Conservation (phyloP, 345 rosid genomes). For the Pelargonium nanum region DNA sequence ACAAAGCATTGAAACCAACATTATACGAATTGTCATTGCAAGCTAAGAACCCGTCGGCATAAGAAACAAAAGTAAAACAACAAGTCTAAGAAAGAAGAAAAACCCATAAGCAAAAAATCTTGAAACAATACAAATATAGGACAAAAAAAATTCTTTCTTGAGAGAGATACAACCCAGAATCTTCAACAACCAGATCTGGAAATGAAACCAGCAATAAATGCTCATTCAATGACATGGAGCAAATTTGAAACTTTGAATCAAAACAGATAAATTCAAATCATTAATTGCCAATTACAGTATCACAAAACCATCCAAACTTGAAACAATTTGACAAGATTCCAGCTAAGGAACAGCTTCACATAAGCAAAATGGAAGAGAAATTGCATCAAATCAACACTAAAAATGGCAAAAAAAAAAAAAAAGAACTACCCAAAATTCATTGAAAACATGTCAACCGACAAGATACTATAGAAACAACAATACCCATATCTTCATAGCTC, state of each 20-base stretch:
- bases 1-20: background rate
- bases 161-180: no score
- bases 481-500: background rate
- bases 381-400: background rate
- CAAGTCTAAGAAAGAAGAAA: background rate
- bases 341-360: no score
- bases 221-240: background rate
- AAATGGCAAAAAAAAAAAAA: background rate
- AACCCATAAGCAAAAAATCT: background rate
- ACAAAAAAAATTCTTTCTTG: no score
- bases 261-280: background rate
- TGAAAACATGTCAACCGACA: background rate
- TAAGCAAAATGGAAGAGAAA: no score
- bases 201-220: background rate
- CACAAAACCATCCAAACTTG: background rate
- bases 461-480: background rate
- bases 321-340: background rate
- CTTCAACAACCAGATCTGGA: slow-evolving; percentile 8
- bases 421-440: background rate
- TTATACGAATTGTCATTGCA: background rate
- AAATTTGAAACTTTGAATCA: background rate
- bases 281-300: no score
- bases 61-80: background rate
- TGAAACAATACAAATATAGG: no score
- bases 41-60: background rate